These are phyloP conservation scores for Candida gorgasii DNA, from an alignment of 805 yeast genomes.

Conservation along the genomic window DNA sequence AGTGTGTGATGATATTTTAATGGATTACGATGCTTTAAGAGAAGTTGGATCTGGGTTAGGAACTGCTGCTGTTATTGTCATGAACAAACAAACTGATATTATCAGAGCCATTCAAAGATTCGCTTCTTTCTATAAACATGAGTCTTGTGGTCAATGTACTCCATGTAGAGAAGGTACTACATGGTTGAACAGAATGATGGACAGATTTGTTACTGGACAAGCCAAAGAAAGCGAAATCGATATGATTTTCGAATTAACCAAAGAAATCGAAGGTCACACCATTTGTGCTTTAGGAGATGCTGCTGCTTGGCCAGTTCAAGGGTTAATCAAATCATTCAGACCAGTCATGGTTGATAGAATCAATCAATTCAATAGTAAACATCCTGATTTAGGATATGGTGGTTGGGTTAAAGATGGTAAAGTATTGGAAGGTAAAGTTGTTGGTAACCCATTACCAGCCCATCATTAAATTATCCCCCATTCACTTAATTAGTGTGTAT, in stretches of 20 bases:
- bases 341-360: slow-evolving; percentile 81
- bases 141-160: slow-evolving; percentile 93
- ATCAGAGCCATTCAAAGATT: slow-evolving; percentile 85
- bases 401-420: slow-evolving; percentile 73
- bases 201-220: slow-evolving; percentile 75
- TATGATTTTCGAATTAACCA: slow-evolving; percentile 78
- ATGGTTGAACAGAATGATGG: slow-evolving; percentile 82
- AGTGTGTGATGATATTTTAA: slow-evolving; percentile 65
- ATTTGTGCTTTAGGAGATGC: slow-evolving; percentile 93
- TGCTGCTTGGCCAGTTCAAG: slow-evolving; percentile 93
- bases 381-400: slow-evolving; percentile 57
- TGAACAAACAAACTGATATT: slow-evolving; percentile 84
- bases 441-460: slow-evolving; percentile 58
- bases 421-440: slow-evolving; percentile 62
- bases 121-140: slow-evolving; percentile 84
- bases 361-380: slow-evolving; percentile 55
- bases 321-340: slow-evolving; percentile 79
- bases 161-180: slow-evolving; percentile 95
- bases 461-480: slow-evolving; percentile 26
- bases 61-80: slow-evolving; percentile 90
- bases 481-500: background rate
- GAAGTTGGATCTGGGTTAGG: slow-evolving; percentile 88
- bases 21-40: slow-evolving; percentile 87
- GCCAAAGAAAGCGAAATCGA: slow-evolving; percentile 81
- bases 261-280: slow-evolving; percentile 88